Evolutionary conservation across 2,329 filamentous ascomycete genomes (phyloP).

Genomic region (Fusarium longipes): DNA sequence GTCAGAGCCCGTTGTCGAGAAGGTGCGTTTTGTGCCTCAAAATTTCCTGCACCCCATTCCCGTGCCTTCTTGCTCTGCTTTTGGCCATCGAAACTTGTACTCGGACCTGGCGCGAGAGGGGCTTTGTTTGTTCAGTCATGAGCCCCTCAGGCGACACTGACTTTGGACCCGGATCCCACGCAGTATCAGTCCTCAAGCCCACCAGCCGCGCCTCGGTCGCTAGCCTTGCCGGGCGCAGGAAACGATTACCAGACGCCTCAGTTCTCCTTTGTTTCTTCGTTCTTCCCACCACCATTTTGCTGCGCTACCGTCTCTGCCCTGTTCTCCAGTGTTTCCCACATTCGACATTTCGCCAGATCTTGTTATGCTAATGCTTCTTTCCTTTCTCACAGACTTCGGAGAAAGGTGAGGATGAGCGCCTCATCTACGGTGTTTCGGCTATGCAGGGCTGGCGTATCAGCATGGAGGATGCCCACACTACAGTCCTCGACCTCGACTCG

Average conservation of each 20-base stretch:
- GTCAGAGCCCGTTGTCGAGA: constrained; percentile 98
- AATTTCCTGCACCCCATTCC: constrained; percentile 2
- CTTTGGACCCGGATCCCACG: constrained; percentile 17
- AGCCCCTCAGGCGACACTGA: constrained; percentile 40
- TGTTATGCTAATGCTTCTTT: constrained; percentile 43
- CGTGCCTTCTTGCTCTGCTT: constrained; percentile 14
- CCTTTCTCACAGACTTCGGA: constrained; percentile 76
- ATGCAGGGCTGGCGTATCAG: constrained; percentile 99
- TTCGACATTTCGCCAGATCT: constrained; percentile 20
- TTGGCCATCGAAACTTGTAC: constrained; percentile 22
- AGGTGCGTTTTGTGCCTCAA: constrained; percentile 69
- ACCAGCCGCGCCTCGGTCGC: constrained; percentile 20
- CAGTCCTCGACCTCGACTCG: constrained; percentile 81
- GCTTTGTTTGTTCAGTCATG: constrained; percentile 37
- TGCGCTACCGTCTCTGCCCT: neutral
- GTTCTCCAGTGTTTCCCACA: constrained; percentile 35
- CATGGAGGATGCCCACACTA: constrained; percentile 97
- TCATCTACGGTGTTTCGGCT: constrained; percentile 93
- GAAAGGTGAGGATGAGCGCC: constrained; percentile 90
- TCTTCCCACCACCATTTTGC: neutral
- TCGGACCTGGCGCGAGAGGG: constrained; percentile 35
- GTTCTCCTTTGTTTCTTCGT: neutral
- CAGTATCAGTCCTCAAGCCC: constrained; percentile 9
- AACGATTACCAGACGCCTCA: neutral
- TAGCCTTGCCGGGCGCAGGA: constrained; percentile 9